Base-by-base conservation (phyloP, 2,329 filamentous ascomycete genomes). In the Ophiostoma australiae region DNA sequence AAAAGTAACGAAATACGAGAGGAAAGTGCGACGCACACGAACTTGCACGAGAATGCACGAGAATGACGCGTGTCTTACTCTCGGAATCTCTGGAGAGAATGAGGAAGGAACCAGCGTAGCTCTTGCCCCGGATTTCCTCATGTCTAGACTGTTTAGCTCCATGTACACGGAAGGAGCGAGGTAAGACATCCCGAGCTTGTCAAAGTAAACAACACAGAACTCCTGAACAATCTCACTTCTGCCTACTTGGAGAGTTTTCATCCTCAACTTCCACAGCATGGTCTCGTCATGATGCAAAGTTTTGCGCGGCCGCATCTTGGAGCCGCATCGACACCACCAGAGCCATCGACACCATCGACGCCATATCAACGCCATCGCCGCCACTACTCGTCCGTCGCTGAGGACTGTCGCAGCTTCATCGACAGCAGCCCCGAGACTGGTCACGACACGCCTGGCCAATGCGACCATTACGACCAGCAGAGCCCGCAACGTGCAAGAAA, bases 301-400 rank as follows among this genome's bases (percentile, higher is more conserved):
- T 13, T 20, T 63, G 27, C 2, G 27, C 58, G 58, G 27, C 58
- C 27, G 27, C 8, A 15, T 13, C 23, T 13, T 27, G 58, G 58
- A 33, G 33, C 15, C 33, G 7, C 10, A 37, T 39, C 61, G 4
- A 65, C 15, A 6, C 15, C 61, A 7, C 11, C 61, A 37, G 5
- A 37, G 10, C 23, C 55, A 61, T 27, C n/a, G 23, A 48, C 55
- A 61, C 61, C 61, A 15, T 66, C 61, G 27, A 15, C 33, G 8
- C 17, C 61, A 10, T 33, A 66, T 11, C 70, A 52, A 33, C 35
- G 65, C 58, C 71, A 72, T 23, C 69, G 71, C 8, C 69, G 71
- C 27, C 67, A 72, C 67, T 70, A 33, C 37, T 69, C 71, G 6
- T 72, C 71, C 1, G 69, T 70, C 1, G 71, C 69, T 33, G 44